A percentile compares a stretch with the other conserved stretches of the same genome.
These are phyloP conservation scores for Wickerhamomyces queroliae DNA, from an alignment of 805 yeast genomes.

Conservation along the genomic window DNA sequence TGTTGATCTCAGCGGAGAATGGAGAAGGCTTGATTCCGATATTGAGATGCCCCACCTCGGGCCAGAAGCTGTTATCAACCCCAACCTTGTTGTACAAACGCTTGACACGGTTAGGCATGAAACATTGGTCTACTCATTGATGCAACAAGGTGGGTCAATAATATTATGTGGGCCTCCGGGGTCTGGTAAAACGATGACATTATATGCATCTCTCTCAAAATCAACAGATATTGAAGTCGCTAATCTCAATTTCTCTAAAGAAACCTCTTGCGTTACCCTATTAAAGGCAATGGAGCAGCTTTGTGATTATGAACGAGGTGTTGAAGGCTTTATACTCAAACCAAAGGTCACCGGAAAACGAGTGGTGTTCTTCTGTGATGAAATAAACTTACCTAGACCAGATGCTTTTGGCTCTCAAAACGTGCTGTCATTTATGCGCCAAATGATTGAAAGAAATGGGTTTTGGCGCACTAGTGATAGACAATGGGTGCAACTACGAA, in stretches of 20 bases:
- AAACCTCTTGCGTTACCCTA: slow-evolving; percentile 58
- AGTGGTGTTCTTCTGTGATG: slow-evolving; percentile 87
- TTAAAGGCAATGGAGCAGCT: slow-evolving; percentile 65
- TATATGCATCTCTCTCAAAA: slow-evolving; percentile 59
- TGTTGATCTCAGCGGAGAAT: slow-evolving; percentile 38
- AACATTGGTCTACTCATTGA: slow-evolving; percentile 45
- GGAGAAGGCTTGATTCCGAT: slow-evolving; percentile 35
- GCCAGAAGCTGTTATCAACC: slow-evolving; percentile 50
- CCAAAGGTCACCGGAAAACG: slow-evolving; percentile 62
- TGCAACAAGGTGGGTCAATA: slow-evolving; percentile 53
- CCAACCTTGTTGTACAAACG: slow-evolving; percentile 73
- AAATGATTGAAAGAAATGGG: slow-evolving; percentile 65
- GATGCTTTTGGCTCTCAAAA: slow-evolving; percentile 73
- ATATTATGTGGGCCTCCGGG: slow-evolving; percentile 96
- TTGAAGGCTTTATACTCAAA: slow-evolving; percentile 44
- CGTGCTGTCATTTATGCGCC: slow-evolving; percentile 67
- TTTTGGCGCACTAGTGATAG: slow-evolving; percentile 63
- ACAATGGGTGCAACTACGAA: slow-evolving; percentile 59
- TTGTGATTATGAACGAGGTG: slow-evolving; percentile 52
- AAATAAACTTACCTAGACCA: slow-evolving; percentile 71
- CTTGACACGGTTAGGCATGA: slow-evolving; percentile 71
- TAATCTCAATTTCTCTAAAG: slow-evolving; percentile 78
- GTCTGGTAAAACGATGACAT: slow-evolving; percentile 92
- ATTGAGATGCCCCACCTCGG: slow-evolving; percentile 45
- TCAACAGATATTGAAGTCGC: slow-evolving; percentile 54